Base-by-base conservation (phyloP, 495 filamentous ascomycete species). In the Aspergillus incahuasiensis region DNA sequence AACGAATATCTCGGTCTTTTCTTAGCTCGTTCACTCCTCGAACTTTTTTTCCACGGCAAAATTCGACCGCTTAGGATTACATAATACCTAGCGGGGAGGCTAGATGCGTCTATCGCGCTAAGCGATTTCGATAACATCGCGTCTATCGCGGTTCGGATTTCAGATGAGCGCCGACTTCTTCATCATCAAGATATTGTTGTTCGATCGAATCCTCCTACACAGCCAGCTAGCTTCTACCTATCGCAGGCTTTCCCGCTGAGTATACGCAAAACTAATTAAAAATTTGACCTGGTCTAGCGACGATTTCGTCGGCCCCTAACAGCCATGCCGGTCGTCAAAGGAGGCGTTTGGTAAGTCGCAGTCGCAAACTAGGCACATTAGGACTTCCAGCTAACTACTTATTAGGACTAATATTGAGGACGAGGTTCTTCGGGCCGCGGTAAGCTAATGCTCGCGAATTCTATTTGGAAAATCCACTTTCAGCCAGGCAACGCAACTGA, bases 281-380 rank as follows among this genome's bases (percentile, higher is more conserved):
- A 8, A 42, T 34, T 52, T 59, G n/a, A 45, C 58, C 63, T 55
- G 39, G 19, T 59, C 55, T 48, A 52, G 43, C 55, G 53, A 54
- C 56, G 42, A 30, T 18, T 21, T 40, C 9, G 20, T 52, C 30
- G 48, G 53, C 24, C 46, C 42, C 58, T 32, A 56, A 44, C 60
- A 68, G 57, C 60, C 61, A 98, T 97, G 94, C 90, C 91, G 64
- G 91, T 96, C 69, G 92, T 96, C 69, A 97, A 98, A 77, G 94
- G 92, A 75, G 94, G 94, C 65, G 92, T 97, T 61, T 98, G 94
- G 89, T 80, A 85, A 80, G 57, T 79, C 52, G 4, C 80, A 32
- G 80, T 24, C 22, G 41, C 18, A 24, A 49, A 24, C 25, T 3
- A 19, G 44, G 58, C 38, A 48, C n/a, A n/a, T 25, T 55, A 6